phyloP scores from a whole-genome alignment of 495 filamentous ascomycete genomes.

The Aspergillus bridgeri region DNA sequence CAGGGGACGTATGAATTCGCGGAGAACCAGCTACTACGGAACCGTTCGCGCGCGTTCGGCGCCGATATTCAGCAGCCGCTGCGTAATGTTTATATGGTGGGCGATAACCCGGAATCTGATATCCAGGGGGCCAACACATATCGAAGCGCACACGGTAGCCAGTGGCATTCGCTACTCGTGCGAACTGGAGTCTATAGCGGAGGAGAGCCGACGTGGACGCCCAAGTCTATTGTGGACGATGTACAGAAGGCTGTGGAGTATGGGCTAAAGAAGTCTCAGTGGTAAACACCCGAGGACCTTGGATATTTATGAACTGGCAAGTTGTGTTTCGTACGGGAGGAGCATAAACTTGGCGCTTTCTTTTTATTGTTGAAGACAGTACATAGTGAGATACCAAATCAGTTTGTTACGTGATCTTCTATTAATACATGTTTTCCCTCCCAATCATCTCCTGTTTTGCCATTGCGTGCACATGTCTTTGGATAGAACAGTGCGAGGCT shows the following conservation, averaged over 20 bases:
- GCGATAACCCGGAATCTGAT: constrained; percentile 92
- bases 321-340: constrained; percentile 4
- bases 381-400: neutral
- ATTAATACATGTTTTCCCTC: neutral
- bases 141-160: constrained; percentile 56
- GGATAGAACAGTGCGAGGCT: neutral
- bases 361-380: neutral
- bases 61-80: constrained; percentile 41
- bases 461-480: neutral
- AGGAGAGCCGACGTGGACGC: constrained; percentile 54
- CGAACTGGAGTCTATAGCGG: constrained; percentile 74
- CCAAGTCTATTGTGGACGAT: constrained; percentile 61
- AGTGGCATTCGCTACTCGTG: constrained; percentile 81
- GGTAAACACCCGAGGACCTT: constrained; percentile 17
- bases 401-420: neutral
- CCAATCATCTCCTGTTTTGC: neutral
- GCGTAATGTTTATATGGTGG: constrained; percentile 87
- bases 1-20: constrained; percentile 77
- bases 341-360: neutral
- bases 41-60: constrained; percentile 50
- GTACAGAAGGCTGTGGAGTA: constrained; percentile 65
- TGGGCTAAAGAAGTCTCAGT: constrained; percentile 52
- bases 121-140: constrained; percentile 86
- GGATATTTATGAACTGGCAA: no score
- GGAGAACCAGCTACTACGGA: constrained; percentile 62